phyloP scores from a whole-genome alignment of 2,329 filamentous ascomycete genomes.

The Plectosphaerella cucumerina region DNA sequence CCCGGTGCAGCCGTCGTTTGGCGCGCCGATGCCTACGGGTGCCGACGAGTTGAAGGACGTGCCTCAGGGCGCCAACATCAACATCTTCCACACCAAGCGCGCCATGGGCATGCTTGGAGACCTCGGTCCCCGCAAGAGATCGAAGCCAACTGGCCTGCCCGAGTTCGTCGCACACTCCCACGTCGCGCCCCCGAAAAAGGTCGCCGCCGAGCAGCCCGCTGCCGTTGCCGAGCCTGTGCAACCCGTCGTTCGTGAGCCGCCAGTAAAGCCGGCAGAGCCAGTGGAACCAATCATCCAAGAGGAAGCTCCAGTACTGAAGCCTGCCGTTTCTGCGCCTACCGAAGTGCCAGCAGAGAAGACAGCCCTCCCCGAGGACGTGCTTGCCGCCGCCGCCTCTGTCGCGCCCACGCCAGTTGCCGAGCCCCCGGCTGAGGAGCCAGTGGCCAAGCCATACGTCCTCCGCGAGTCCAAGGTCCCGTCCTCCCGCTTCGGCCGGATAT shows the following conservation, averaged over 20 bases:
- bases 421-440: not conserved
- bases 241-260: too few species aligned
- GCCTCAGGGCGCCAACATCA: constrained; percentile 37
- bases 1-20: not conserved
- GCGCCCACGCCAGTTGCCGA: too few species aligned
- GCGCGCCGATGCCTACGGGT: not conserved
- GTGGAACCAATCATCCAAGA: too few species aligned
- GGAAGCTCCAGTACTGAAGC: too few species aligned
- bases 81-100: constrained; percentile 42
- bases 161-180: constrained; percentile 11
- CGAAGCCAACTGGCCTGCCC: constrained; percentile 16
- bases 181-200: too few species aligned
- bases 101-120: constrained; percentile 38
- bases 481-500: constrained; percentile 78
- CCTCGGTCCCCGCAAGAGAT: constrained; percentile 6
- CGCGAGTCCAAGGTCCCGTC: constrained; percentile 88
- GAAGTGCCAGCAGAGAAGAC: too few species aligned
- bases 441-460: constrained; percentile 51
- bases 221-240: too few species aligned
- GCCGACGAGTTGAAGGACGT: constrained; percentile 24
- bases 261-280: too few species aligned
- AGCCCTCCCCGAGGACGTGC: too few species aligned
- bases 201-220: too few species aligned
- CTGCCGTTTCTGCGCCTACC: too few species aligned
- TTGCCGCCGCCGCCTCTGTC: too few species aligned